Conservation (phyloP, 257 asterid species). For the Scutellaria galericulata region DNA sequence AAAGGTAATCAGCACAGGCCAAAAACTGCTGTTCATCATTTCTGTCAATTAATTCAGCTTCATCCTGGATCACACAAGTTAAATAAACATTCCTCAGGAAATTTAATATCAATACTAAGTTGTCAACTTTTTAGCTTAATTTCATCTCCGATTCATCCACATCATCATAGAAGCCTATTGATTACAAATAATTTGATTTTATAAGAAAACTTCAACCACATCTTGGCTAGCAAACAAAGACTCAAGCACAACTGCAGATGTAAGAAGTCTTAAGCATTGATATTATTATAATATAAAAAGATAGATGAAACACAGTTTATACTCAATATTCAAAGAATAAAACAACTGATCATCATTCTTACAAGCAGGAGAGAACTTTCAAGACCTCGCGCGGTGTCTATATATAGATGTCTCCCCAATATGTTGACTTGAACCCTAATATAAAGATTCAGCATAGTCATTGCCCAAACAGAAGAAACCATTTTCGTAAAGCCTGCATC, state of each 20-base stretch:
- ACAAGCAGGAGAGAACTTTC: conserved; percentile 69
- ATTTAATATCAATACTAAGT: too few relatives aligned
- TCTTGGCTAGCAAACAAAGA: background rate
- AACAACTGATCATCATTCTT: conserved; percentile 44
- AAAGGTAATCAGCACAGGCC: conserved; percentile 72
- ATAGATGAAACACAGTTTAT: background rate
- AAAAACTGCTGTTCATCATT: conserved; percentile 71
- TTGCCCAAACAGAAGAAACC: conserved; percentile 77
- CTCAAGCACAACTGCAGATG: conserved; percentile 8
- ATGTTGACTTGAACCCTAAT: conserved; percentile 33
- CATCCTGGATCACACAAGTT: conserved; percentile 47
- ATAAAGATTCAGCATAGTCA: conserved; percentile 12
- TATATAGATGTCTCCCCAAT: conserved; percentile 70
- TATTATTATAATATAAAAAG: background rate
- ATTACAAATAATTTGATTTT: background rate
- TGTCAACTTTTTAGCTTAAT: background rate
- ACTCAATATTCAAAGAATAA: background rate
- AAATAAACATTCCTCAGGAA: conserved; percentile 24
- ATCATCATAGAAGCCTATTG: background rate
- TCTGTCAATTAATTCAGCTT: conserved; percentile 57
- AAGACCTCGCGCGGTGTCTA: conserved; percentile 84
- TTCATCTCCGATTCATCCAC: background rate
- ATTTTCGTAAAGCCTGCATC: conserved; percentile 13
- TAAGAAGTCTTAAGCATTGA: conserved; percentile 13
- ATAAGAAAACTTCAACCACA: background rate